Evolutionary conservation across 352 stramenopile species (phyloP), one percentile per base, ranked within the genome.

Genomic region (Pythium apleroticum): DNA sequence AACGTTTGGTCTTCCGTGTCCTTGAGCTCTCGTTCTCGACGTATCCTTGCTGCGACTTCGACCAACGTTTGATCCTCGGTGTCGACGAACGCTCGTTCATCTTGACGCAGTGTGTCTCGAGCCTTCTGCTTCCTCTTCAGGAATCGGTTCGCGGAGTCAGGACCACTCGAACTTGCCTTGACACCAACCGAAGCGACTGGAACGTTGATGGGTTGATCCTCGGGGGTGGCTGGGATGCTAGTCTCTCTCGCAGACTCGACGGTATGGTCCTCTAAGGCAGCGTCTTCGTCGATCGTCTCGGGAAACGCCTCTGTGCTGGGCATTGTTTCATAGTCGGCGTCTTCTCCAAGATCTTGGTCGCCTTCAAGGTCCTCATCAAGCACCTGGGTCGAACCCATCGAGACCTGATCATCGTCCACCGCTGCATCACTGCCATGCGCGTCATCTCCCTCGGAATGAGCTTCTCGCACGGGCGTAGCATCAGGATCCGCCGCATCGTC

Each of bases 381-480:
- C 20, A 57, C 57, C 60, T 90, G 76, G 7, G 79, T 90, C 28
- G 65, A 76, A n/a, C 70, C 69, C 25, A 72, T 66, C 52, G 71
- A 76, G 22, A 75, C 71, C 5, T 60, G 24, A 20, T 52, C 54
- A 35, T 65, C 33, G 43, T 50, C 43, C 9, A 27, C n/a, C n/a
- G n/a, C 43, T 28, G 19, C 20, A 12, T 27, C 43, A 22, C 20
- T 27, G 20, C 20, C 43, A 27, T n/a, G n/a, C n/a, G 2, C 31
- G 3, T 20, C 35, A 60, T 31, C 54, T n/a, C n/a, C n/a, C 35
- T 63, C 52, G 74, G 64, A n/a, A 71, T 52, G 11, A 28, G 22
- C 28, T 28, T 28, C 27, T n/a, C 52, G 28, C 14, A 39, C 17
- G 11, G 52, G 52, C 17, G 52, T 57, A 19, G 52, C 28, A 28